These are phyloP conservation scores for Phyllosticta citrichinensis DNA, from an alignment of 2,329 filamentous ascomycete genomes.

Conservation along the genomic window DNA sequence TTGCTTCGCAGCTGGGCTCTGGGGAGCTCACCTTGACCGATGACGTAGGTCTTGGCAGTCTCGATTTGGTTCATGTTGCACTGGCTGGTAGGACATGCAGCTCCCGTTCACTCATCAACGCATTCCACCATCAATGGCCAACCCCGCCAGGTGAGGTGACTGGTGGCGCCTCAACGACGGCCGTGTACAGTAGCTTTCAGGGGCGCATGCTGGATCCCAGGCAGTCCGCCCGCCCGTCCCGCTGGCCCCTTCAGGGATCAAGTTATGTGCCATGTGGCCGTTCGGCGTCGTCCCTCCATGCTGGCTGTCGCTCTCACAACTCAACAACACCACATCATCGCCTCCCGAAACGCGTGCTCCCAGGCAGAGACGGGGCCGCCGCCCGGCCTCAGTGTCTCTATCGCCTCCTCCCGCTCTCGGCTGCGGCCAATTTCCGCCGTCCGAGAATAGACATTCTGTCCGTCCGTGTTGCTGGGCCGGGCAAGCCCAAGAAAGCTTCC, in stretches of 20 bases:
- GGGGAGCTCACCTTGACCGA: not conserved
- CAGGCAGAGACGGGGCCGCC: not conserved
- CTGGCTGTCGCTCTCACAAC: not conserved
- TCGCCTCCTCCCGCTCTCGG: not conserved
- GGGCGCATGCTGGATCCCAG: not conserved
- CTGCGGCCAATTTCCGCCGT: not conserved
- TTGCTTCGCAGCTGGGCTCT: not conserved
- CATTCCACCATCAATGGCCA: not conserved
- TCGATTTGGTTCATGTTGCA: not conserved
- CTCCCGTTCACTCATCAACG: no score
- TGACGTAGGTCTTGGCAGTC: not conserved
- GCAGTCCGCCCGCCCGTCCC: conserved; percentile 4
- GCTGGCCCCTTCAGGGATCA: conserved; percentile 3
- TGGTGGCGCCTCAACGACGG: not conserved
- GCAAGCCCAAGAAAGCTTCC: not conserved
- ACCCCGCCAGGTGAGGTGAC: no score
- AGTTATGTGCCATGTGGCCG: not conserved
- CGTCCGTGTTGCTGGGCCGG: not conserved
- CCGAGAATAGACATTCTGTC: not conserved
- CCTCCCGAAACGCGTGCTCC: not conserved
- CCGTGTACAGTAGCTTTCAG: not conserved
- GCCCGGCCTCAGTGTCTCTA: not conserved
- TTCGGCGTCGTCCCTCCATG: not conserved
- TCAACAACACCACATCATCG: not conserved
- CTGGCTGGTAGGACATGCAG: no score